Percentiles rank a stretch among this genome's conserved stretches.
phyloP scores from a whole-genome alignment of 2,329 filamentous ascomycete genomes.

The Eutypella sp. region DNA sequence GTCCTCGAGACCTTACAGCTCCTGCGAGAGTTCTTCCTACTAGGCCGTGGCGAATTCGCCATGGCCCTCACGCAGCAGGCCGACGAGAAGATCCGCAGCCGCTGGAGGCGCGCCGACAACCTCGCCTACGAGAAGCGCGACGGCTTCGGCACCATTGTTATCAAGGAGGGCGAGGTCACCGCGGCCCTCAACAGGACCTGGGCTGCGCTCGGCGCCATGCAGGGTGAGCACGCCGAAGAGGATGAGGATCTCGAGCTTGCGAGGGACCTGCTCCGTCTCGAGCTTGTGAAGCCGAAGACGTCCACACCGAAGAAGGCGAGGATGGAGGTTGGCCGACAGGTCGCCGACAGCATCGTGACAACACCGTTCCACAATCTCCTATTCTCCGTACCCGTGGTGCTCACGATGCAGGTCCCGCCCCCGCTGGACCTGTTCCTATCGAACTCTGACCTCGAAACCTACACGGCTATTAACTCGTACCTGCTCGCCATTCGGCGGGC shows the following conservation, averaged over 20 bases:
- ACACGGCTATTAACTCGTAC: constrained; percentile 83
- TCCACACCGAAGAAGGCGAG: constrained; percentile 33
- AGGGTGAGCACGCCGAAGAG: constrained; percentile 66
- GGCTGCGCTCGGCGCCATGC: constrained; percentile 71
- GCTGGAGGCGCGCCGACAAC: constrained; percentile 62
- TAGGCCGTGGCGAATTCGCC: constrained; percentile 87
- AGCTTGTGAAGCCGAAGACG: constrained; percentile 47
- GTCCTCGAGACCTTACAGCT: constrained; percentile 74
- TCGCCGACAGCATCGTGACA: constrained; percentile 33
- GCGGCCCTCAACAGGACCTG: constrained; percentile 73
- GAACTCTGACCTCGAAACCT: constrained; percentile 67
- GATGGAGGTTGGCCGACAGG: constrained; percentile 23
- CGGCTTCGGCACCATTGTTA: constrained; percentile 55
- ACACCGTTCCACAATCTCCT: constrained; percentile 75
- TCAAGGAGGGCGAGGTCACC: constrained; percentile 84
- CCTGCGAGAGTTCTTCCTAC: constrained; percentile 79
- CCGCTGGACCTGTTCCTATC: constrained; percentile 86
- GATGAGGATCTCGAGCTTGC: constrained; percentile 81
- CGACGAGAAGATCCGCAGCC: constrained; percentile 69
- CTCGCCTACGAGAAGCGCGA: constrained; percentile 53
- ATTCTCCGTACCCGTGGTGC: constrained; percentile 67
- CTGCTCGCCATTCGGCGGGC: constrained; percentile 79
- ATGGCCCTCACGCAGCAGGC: constrained; percentile 81
- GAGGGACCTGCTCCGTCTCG: constrained; percentile 68
- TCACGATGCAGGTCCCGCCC: constrained; percentile 68